Conservation (phyloP, 352 stramenopile species). For the Pythium grandisporangium region DNA sequence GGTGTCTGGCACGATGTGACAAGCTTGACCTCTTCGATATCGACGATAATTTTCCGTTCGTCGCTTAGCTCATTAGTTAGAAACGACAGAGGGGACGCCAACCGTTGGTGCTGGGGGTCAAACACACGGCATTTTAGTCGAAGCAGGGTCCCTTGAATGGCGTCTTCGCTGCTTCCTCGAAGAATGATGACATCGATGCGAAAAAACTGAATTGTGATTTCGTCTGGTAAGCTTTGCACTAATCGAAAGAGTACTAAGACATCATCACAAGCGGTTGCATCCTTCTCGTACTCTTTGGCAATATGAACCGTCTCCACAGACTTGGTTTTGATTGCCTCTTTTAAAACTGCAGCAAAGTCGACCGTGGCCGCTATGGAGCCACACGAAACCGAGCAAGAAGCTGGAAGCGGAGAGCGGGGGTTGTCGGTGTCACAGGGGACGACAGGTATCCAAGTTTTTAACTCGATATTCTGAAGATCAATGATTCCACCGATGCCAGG, state of each 20-base stretch:
- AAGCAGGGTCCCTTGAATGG: neutral
- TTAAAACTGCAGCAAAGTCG: neutral
- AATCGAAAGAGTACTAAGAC: conserved; percentile 5
- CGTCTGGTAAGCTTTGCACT: conserved; percentile 4
- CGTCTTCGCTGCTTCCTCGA: conserved; percentile 1
- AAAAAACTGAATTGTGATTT: neutral
- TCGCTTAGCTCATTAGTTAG: neutral
- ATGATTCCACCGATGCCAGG: no score
- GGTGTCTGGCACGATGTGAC: neutral
- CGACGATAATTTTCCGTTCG: conserved; percentile 1
- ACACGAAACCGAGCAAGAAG: neutral
- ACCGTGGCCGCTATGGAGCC: neutral
- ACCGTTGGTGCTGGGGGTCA: neutral
- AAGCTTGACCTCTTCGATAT: neutral
- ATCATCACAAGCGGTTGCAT: conserved; percentile 2
- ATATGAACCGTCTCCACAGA: neutral
- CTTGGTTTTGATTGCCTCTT: neutral
- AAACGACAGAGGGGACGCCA: no score
- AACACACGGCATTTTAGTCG: neutral
- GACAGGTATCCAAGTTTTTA: no score
- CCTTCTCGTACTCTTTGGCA: neutral
- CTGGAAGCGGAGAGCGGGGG: conserved; percentile 5
- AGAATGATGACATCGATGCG: neutral
- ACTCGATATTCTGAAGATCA: no score
- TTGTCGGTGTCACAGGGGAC: no score